phyloP scores from a whole-genome alignment of 2,329 filamentous ascomycete species.

The Phymatotrichopsis omnivora region DNA sequence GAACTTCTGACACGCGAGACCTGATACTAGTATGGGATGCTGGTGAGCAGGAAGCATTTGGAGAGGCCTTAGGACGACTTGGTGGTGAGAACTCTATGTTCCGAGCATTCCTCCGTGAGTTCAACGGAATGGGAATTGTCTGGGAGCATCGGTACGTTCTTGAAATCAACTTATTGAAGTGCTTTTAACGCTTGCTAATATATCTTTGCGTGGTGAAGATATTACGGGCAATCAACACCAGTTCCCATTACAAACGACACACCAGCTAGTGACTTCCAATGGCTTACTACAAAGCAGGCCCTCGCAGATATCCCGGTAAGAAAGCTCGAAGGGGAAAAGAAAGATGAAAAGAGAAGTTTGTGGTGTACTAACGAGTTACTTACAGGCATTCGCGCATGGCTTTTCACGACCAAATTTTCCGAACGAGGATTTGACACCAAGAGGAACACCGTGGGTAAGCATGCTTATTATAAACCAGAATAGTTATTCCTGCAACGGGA shows the following conservation, averaged over 20 bases:
- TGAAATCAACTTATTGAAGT: not conserved
- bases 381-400: conserved; percentile 19
- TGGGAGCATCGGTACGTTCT: conserved; percentile 29
- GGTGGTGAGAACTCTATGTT: conserved; percentile 11
- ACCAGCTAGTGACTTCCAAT: conserved; percentile 14
- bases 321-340: too few species aligned
- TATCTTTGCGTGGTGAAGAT: conserved; percentile 5
- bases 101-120: conserved; percentile 23
- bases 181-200: not conserved
- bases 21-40: conserved; percentile 19
- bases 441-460: conserved; percentile 38
- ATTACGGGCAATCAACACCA: conserved; percentile 18
- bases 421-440: conserved; percentile 33
- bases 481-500: not conserved
- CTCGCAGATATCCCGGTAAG: conserved; percentile 19
- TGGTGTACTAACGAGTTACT: not conserved
- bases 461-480: not conserved
- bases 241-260: conserved; percentile 13
- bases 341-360: not conserved
- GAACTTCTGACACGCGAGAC: too few species aligned
- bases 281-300: conserved; percentile 16
- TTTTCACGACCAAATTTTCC: conserved; percentile 17
- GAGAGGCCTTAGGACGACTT: conserved; percentile 15
- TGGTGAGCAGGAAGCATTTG: conserved; percentile 20
- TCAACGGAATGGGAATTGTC: conserved; percentile 28